Conservation (phyloP, 169 alveolate genomes). For the Cryptosporidium tyzzeri region DNA sequence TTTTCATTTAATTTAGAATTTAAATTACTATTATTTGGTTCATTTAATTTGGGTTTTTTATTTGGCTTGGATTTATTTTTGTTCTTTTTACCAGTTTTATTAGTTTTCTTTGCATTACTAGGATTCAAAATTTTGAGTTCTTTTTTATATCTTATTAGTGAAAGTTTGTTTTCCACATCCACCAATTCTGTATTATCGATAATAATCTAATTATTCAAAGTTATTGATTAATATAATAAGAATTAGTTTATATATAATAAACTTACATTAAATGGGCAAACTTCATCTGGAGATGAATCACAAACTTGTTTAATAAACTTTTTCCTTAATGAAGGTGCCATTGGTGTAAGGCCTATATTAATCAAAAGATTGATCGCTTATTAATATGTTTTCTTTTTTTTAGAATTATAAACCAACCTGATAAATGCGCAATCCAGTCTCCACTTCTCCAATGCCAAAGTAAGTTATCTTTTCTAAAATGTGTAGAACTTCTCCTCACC, state of each 20-base stretch:
- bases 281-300: constrained; percentile 58
- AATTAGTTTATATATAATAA: not conserved
- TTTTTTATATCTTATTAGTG: constrained; percentile 56
- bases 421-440: constrained; percentile 77
- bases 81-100: not conserved
- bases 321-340: constrained; percentile 68
- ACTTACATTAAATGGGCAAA: constrained; percentile 73
- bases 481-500: constrained; percentile 60
- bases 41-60: not conserved
- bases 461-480: constrained; percentile 68
- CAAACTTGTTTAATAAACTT: constrained; percentile 74
- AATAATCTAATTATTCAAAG: constrained; percentile 2
- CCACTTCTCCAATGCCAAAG: constrained; percentile 76
- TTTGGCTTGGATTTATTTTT: not conserved
- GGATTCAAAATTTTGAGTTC: constrained; percentile 12
- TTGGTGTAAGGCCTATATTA: constrained; percentile 72
- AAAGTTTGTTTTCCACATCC: constrained; percentile 36
- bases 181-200: constrained; percentile 38
- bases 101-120: not conserved
- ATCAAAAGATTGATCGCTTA: not conserved
- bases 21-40: not conserved
- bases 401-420: constrained; percentile 51
- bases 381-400: too few relatives aligned
- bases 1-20: not conserved
- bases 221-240: not conserved